Base-by-base conservation (phyloP, 306 rosid genomes). In the Vigna angularis region DNA sequence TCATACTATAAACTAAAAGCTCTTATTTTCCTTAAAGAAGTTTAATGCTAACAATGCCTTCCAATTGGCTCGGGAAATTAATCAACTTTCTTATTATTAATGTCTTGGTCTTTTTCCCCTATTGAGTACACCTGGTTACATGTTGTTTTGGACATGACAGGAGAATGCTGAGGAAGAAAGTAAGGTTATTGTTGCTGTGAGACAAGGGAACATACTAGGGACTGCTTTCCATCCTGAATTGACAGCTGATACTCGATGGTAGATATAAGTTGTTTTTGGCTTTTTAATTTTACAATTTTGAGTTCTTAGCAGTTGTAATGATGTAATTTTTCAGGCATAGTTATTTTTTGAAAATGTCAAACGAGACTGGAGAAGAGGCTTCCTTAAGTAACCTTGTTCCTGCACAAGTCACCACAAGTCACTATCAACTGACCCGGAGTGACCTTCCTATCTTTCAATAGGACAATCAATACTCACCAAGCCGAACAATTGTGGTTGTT, bases 191-290 rank as follows among this genome's bases (percentile, higher is more conserved):
- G 98, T 92, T 59, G 98, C 99, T 9, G 98, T 93, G 58, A 86
- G 93, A 84, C 99, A 95, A 83, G 92, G 88, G 70, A 95, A 92
- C 83, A 76, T 93, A 82, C 88, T 93, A 20, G 99, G 77, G 2
- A 95, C 99, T 45, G 99, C 98, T 74, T 95, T 95, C 74, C 99
- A 95, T 85, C 99, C 99, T 68, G 99, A 95, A 87, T 81, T 95
- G 84, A 93, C 99, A 18, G 91, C 99, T 45, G 99, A 95, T 75
- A 86, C 89, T 68, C 85, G 99, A 86, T 95, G 99, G 99, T 95
- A 88, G 9, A 16, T 61, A 53, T 12, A 36, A 61, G 24, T 30
- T 64, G 45, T 56, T 77, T 75, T 66, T 40, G 55, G 55, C 32
- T 45, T 22, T 68, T 20, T 47, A 55, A 38, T 64, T 22, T 64